Conservation (phyloP, 805 yeast species). For the Kodamaea nitidulidarum region DNA sequence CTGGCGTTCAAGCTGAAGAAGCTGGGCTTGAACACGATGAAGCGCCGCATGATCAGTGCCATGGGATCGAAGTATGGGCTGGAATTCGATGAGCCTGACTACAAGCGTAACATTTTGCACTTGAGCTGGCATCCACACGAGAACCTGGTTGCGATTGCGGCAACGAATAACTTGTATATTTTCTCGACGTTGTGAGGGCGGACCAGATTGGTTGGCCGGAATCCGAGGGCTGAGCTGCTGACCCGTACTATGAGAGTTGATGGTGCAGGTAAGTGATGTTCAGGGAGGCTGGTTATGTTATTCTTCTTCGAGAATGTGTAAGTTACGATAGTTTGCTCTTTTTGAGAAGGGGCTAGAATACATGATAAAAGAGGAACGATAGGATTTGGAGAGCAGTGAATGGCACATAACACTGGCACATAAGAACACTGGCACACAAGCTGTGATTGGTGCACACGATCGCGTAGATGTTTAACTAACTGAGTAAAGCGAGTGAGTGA, state of each 20-base stretch:
- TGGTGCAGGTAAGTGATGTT: no score
- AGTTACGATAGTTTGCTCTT: conserved; percentile 2
- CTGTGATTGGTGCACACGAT: no score
- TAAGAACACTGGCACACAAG: no score
- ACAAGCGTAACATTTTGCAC: conserved; percentile 90
- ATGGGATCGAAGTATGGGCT: conserved; percentile 47
- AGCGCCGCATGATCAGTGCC: conserved; percentile 50
- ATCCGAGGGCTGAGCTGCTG: no score
- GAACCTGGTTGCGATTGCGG: conserved; percentile 95
- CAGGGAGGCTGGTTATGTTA: no score
- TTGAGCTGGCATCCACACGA: conserved; percentile 98
- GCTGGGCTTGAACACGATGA: conserved; percentile 39
- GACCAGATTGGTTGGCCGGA: no score
- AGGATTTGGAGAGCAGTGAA: background rate
- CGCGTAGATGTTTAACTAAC: background rate
- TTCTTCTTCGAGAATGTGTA: background rate
- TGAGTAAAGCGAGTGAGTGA: background rate
- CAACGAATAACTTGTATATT: conserved; percentile 89
- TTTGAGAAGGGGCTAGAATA: conserved; percentile 2
- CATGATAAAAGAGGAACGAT: background rate
- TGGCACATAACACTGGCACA: no score
- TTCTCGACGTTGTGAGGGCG: conserved; percentile 67
- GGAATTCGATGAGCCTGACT: conserved; percentile 80
- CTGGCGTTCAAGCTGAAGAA: conserved; percentile 87
- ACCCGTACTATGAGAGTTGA: no score